These are phyloP conservation scores for Diaporthe vaccinii DNA, from an alignment of 2,329 filamentous ascomycete species.

Conservation along the genomic window DNA sequence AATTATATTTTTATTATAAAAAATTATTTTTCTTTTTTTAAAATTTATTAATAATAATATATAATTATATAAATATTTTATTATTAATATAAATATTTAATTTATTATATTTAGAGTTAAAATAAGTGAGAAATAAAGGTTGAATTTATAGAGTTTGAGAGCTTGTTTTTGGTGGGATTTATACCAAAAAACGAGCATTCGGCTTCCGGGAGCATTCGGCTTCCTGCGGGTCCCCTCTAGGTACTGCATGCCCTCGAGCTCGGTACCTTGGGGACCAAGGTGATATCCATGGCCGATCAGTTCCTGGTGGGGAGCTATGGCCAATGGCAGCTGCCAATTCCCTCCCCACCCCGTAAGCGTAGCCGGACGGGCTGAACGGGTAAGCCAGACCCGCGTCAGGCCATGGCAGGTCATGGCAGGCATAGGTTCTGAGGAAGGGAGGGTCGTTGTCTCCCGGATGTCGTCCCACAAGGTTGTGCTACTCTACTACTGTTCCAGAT, in stretches of 20 bases:
- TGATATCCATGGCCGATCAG: conserved; percentile 16
- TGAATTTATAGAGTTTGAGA: too few relatives aligned
- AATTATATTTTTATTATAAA: too few relatives aligned
- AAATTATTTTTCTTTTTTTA: too few relatives aligned
- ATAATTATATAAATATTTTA: too few relatives aligned
- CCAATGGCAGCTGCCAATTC: conserved; percentile 30
- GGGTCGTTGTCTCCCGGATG: neutral
- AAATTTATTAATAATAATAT: too few relatives aligned
- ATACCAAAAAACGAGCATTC: too few relatives aligned
- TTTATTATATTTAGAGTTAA: too few relatives aligned
- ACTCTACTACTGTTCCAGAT: neutral
- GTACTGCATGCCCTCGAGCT: neutral
- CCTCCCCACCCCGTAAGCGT: neutral
- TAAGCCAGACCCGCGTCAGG: conserved; percentile 32
- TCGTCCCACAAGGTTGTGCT: neutral
- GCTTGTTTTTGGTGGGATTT: too few relatives aligned
- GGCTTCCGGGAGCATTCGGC: too few relatives aligned
- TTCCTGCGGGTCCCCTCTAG: too few relatives aligned
- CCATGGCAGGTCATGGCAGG: conserved; percentile 4
- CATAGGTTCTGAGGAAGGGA: neutral
- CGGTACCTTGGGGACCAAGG: neutral
- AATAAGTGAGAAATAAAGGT: too few relatives aligned
- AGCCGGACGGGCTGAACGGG: conserved; percentile 12
- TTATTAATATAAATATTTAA: too few relatives aligned
- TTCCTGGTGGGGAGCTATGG: conserved; percentile 19